These are phyloP conservation scores for Picocystis sp. DNA, from an alignment of 163 green algal species.

Conservation along the genomic window DNA sequence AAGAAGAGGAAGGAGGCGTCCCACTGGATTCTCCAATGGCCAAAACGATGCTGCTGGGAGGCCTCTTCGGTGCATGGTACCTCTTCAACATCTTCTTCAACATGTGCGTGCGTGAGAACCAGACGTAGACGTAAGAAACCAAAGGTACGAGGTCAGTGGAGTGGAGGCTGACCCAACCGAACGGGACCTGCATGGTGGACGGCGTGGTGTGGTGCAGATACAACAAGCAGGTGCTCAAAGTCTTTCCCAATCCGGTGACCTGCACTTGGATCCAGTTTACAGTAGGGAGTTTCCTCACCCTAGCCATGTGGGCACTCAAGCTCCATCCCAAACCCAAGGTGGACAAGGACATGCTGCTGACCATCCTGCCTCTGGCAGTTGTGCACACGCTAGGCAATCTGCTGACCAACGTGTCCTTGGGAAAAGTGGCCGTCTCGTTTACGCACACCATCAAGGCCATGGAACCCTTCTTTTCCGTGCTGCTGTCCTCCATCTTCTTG, in stretches of 20 bases:
- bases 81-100: constrained; percentile 80
- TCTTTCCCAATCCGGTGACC: constrained; percentile 65
- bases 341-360: constrained; percentile 28
- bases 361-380: constrained; percentile 63
- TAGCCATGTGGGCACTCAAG: constrained; percentile 40
- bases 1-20: no score
- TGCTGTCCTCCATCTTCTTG: constrained; percentile 64
- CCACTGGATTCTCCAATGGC: neutral
- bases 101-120: constrained; percentile 20
- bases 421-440: constrained; percentile 88
- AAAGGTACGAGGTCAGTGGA: no score
- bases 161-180: no score
- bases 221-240: constrained; percentile 33
- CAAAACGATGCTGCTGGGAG: constrained; percentile 32
- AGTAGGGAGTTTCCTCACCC: constrained; percentile 40
- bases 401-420: constrained; percentile 85
- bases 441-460: constrained; percentile 97
- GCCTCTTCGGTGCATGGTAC: constrained; percentile 62
- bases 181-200: no score
- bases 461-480: constrained; percentile 89
- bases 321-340: constrained; percentile 44
- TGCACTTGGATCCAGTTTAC: constrained; percentile 64
- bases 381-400: constrained; percentile 89
- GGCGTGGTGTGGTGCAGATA: neutral
- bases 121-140: no score